A percentile compares a stretch with the other conserved stretches of the same genome.
Conservation (phyloP, 2,329 filamentous ascomycete genomes). For the Hypomyces rosellus region DNA sequence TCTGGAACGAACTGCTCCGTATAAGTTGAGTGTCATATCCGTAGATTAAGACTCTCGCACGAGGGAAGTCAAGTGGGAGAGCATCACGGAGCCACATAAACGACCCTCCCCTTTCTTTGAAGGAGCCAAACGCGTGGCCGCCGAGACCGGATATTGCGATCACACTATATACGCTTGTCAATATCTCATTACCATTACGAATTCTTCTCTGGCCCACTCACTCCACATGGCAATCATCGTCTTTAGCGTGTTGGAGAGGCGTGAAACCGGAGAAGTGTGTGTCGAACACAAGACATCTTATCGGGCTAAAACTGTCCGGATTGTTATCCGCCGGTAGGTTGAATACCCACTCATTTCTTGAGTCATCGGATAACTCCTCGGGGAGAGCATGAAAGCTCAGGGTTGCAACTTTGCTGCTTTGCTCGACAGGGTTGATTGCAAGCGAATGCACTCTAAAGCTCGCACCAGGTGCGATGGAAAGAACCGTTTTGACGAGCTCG, state of each 20-base stretch:
- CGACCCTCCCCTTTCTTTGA: constrained; percentile 7
- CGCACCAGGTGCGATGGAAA: no score
- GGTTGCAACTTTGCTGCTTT: no score
- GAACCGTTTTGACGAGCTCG: no score
- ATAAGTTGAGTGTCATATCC: constrained; percentile 19
- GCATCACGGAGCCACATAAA: constrained; percentile 12
- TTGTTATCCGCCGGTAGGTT: no score
- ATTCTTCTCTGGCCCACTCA: constrained; percentile 4
- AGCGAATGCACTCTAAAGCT: no score
- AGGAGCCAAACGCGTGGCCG: constrained; percentile 11
- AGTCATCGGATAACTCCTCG: no score
- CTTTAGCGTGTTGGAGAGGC: constrained; percentile 5
- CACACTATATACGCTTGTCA: constrained; percentile 1
- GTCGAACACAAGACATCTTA: constrained; percentile 5
- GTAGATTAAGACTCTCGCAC: constrained; percentile 21
- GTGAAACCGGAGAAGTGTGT: constrained; percentile 11
- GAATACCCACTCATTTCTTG: no score
- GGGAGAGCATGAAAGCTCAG: no score
- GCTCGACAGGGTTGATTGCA: no score
- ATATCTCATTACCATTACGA: background rate
- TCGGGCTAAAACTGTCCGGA: no score
- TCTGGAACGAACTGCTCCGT: constrained; percentile 11
- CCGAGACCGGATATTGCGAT: constrained; percentile 13
- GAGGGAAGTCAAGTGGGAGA: constrained; percentile 9
- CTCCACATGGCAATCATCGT: constrained; percentile 5